phyloP scores from a whole-genome alignment of 2,329 filamentous ascomycete species.

The Domatiomyces catenatus region DNA sequence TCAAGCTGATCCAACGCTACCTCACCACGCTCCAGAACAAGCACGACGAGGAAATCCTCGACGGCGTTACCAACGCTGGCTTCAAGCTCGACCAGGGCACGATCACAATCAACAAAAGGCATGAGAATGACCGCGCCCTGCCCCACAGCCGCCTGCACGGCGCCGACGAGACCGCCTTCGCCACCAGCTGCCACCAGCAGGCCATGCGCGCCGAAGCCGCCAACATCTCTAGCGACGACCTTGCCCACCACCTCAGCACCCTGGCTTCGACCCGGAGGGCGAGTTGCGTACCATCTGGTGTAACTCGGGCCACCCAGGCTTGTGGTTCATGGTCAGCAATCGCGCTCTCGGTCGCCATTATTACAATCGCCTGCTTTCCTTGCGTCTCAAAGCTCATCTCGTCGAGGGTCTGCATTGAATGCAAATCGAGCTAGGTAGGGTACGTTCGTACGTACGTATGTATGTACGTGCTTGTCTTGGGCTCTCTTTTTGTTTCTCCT shows the following conservation, averaged over 20 bases:
- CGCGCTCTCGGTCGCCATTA: slow-evolving; percentile 48
- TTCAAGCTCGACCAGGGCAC: slow-evolving; percentile 49
- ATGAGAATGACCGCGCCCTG: slow-evolving; percentile 40
- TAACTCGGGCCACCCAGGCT: slow-evolving; percentile 45
- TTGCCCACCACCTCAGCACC: slow-evolving; percentile 43
- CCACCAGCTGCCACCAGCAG: slow-evolving; percentile 42
- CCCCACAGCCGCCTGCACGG: slow-evolving; percentile 35
- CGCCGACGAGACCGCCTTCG: slow-evolving; percentile 48
- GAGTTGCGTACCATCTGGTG: slow-evolving; percentile 48
- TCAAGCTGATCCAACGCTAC: slow-evolving; percentile 41
- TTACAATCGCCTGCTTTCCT: slow-evolving; percentile 38
- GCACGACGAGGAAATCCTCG: slow-evolving; percentile 10
- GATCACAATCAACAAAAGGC: no score
- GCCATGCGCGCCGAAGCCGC: slow-evolving; percentile 51
- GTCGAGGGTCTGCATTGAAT: not conserved
- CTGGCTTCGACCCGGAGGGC: slow-evolving; percentile 42
- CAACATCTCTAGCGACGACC: slow-evolving; percentile 45
- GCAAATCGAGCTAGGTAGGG: not conserved
- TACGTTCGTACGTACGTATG: not conserved
- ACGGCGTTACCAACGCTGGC: slow-evolving; percentile 38
- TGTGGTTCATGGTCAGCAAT: slow-evolving; percentile 54
- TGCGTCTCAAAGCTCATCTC: slow-evolving; percentile 32
- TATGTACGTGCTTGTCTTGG: not conserved
- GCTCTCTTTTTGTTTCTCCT: no score
- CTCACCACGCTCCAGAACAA: slow-evolving; percentile 6